These are phyloP conservation scores for Pseudogymnoascus sp. DNA, from an alignment of 2,329 filamentous ascomycete species.

Conservation along the genomic window DNA sequence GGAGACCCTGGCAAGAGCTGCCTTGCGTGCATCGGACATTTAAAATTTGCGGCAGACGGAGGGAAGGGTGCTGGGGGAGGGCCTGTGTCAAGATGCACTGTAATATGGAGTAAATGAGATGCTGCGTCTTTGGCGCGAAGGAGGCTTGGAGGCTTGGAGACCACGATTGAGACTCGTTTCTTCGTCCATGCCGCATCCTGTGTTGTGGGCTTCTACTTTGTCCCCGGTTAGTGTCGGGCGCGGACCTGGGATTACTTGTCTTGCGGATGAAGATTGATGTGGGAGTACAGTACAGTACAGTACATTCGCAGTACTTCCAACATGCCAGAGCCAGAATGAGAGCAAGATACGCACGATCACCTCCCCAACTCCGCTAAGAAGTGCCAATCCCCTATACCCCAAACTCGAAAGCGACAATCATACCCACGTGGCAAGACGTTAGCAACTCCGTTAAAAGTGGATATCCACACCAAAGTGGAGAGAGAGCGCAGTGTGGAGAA, in stretches of 20 bases:
- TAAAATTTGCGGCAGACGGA: not conserved
- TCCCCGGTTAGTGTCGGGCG: not conserved
- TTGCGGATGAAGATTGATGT: not conserved
- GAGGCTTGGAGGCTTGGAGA: not conserved
- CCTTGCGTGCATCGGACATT: not conserved
- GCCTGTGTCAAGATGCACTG: not conserved
- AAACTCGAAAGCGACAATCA: not conserved
- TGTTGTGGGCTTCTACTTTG: not conserved
- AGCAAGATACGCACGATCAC: not conserved
- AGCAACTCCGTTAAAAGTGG: not conserved
- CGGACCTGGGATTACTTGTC: not conserved
- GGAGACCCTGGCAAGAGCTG: not conserved
- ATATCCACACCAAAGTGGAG: not conserved
- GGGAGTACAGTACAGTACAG: not conserved
- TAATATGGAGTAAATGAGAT: not conserved
- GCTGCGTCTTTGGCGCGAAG: not conserved
- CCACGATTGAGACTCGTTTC: not conserved
- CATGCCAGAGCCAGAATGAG: not conserved
- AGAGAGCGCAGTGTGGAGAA: no score
- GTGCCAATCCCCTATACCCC: not conserved
- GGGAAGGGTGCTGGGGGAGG: not conserved
- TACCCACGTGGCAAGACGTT: not conserved
- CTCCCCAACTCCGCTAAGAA: not conserved
- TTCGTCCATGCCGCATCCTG: not conserved
- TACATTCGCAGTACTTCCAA: not conserved